Conservation (phyloP, 441 rosid species). For the Flueggea neowawraea region DNA sequence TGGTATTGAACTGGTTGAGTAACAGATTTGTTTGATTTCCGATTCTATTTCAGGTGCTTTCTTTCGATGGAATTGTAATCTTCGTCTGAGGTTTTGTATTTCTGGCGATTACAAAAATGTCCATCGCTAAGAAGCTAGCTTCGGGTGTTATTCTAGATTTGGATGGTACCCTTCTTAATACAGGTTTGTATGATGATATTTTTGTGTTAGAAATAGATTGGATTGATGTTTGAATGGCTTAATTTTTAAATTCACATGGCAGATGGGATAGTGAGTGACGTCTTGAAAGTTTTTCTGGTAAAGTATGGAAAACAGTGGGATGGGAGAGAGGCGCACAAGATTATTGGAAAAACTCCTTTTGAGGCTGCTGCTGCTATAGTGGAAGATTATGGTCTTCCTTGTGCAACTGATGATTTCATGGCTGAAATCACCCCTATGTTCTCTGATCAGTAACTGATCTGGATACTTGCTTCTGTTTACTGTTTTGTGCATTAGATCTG, state of each 20-base stretch:
- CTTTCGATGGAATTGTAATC: neutral
- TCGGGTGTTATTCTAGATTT: constrained; percentile 77
- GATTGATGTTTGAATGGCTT: neutral
- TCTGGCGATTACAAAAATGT: constrained; percentile 17
- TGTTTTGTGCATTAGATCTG: neutral
- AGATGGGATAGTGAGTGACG: constrained; percentile 69
- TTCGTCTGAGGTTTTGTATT: neutral
- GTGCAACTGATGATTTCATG: constrained; percentile 57
- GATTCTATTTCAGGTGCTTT: constrained; percentile 1
- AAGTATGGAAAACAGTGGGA: constrained; percentile 93
- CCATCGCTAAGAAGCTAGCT: constrained; percentile 45
- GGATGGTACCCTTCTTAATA: constrained; percentile 82
- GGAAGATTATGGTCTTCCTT: constrained; percentile 78
- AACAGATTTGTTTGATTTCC: neutral
- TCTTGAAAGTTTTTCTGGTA: constrained; percentile 51
- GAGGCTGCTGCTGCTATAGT: constrained; percentile 81
- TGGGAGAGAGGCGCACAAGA: constrained; percentile 64
- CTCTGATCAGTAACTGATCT: constrained; percentile 47
- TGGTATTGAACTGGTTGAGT: no score
- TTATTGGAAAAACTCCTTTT: constrained; percentile 65
- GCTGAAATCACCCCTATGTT: constrained; percentile 60
- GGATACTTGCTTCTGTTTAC: constrained; percentile 1
- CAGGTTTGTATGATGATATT: constrained; percentile 35
- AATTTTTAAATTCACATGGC: constrained; percentile 8
- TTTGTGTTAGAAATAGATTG: neutral